phyloP scores from a whole-genome alignment of 2,329 filamentous ascomycete species.

The Penicillium freii region DNA sequence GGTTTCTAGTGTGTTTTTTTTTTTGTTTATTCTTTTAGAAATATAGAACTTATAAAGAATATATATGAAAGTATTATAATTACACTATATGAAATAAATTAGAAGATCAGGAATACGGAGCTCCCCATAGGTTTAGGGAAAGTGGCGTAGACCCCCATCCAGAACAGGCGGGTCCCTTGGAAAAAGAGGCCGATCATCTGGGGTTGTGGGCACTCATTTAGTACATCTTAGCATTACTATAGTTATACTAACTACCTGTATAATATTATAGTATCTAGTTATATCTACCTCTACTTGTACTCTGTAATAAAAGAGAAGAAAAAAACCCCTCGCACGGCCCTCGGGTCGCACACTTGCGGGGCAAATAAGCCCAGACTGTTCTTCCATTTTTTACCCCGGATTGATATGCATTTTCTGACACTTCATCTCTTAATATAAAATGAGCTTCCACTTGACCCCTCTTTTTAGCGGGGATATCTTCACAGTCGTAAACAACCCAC shows the following conservation, averaged over 20 bases:
- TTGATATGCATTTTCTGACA: constrained; percentile 6
- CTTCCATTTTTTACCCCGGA: constrained; percentile 10
- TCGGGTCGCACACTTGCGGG: constrained; percentile 17
- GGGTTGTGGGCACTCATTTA: constrained; percentile 4
- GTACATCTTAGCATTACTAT: not conserved
- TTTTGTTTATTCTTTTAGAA: not conserved
- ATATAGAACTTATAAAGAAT: not conserved
- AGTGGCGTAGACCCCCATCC: constrained; percentile 2
- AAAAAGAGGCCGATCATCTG: constrained; percentile 16
- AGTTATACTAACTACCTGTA: not conserved
- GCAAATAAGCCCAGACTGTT: constrained; percentile 1
- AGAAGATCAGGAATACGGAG: not conserved
- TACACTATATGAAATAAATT: not conserved
- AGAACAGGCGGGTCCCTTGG: constrained; percentile 11
- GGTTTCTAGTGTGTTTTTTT: not conserved
- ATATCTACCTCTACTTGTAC: no score
- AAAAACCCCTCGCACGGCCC: constrained; percentile 15
- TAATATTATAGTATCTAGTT: not conserved
- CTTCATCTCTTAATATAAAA: not conserved
- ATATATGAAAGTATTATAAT: no score
- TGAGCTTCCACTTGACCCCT: not conserved
- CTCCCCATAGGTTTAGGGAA: not conserved
- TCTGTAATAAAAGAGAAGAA: not conserved
- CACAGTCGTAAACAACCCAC: not conserved
- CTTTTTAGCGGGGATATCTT: not conserved